phyloP scores from a whole-genome alignment of 2,329 filamentous ascomycete species.

The Alternaria sp. region DNA sequence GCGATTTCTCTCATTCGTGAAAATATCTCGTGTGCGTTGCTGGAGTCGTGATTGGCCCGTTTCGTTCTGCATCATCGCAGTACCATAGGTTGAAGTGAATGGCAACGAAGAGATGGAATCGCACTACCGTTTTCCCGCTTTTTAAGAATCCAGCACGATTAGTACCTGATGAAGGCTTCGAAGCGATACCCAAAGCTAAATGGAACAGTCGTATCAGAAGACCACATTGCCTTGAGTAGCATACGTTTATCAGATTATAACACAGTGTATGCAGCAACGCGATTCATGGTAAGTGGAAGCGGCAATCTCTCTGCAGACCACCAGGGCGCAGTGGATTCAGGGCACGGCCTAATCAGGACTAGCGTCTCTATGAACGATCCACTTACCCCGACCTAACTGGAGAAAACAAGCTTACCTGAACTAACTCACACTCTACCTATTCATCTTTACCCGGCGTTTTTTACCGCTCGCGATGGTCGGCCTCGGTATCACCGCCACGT shows the following conservation, averaged over 20 bases:
- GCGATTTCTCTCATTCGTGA: too few species aligned
- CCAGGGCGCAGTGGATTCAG: neutral
- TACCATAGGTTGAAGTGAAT: too few species aligned
- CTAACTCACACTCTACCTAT: too few species aligned
- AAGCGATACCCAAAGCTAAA: neutral
- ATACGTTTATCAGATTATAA: neutral
- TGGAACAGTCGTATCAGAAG: neutral
- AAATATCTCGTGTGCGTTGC: too few species aligned
- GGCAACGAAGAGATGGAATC: too few species aligned
- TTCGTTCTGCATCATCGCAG: too few species aligned
- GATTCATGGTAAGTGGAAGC: neutral
- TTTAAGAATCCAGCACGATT: neutral
- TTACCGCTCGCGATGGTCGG: too few species aligned
- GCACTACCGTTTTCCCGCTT: too few species aligned
- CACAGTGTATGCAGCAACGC: neutral
- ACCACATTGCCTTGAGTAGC: neutral
- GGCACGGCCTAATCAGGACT: neutral
- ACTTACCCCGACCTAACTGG: neutral
- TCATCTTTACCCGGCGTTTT: too few species aligned
- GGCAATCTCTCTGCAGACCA: neutral
- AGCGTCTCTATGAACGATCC: neutral
- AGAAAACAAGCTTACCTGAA: too few species aligned
- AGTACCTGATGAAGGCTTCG: neutral
- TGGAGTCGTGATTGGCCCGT: too few species aligned
- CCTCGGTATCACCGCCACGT: fast-evolving